A percentile compares a stretch with the other conserved stretches of the same genome.
Evolutionary conservation across 2,329 filamentous ascomycete genomes (phyloP).

Genomic region (Scedosporium minutisporum): DNA sequence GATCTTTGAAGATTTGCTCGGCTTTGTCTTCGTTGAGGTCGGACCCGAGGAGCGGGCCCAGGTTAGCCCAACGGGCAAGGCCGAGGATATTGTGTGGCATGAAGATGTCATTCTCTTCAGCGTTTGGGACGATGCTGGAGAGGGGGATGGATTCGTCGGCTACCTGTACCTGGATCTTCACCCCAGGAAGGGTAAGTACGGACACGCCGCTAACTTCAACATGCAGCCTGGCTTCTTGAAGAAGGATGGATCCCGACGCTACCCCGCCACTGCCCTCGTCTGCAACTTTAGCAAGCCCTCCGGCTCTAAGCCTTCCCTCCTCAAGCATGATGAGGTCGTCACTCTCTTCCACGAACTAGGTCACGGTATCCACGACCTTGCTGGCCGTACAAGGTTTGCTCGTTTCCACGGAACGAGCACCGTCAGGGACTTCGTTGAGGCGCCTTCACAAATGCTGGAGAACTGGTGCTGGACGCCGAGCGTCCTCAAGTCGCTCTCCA

Average conservation of each 20-base stretch:
- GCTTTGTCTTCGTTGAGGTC: conserved; percentile 67
- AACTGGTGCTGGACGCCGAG: conserved; percentile 66
- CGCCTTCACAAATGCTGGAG: conserved; percentile 64
- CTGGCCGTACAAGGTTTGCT: conserved; percentile 51
- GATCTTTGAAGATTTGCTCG: conserved; percentile 77
- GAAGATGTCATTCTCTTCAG: conserved; percentile 74
- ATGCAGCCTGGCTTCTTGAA: conserved; percentile 62
- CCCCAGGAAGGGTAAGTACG: conserved; percentile 73
- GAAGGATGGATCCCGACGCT: conserved; percentile 59
- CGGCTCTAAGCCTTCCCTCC: conserved; percentile 62
- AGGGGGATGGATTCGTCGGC: conserved; percentile 64
- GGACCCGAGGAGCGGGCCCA: conserved; percentile 53
- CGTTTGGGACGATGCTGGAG: conserved; percentile 68
- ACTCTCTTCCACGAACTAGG: conserved; percentile 74
- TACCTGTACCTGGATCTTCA: conserved; percentile 78
- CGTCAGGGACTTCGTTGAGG: conserved; percentile 61
- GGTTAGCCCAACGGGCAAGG: conserved; percentile 57
- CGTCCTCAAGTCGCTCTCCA: conserved; percentile 56
- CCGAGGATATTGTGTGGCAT: conserved; percentile 69
- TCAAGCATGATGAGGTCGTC: conserved; percentile 76
- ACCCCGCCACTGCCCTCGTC: conserved; percentile 69
- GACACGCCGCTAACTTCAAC: conserved; percentile 78
- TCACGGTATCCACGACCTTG: conserved; percentile 61
- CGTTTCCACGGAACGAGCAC: conserved; percentile 60
- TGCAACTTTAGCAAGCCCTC: conserved; percentile 83